Percentiles rank a stretch among this genome's conserved stretches.
phyloP scores from a whole-genome alignment of 306 rosid species.

The Acmispon strigosus region DNA sequence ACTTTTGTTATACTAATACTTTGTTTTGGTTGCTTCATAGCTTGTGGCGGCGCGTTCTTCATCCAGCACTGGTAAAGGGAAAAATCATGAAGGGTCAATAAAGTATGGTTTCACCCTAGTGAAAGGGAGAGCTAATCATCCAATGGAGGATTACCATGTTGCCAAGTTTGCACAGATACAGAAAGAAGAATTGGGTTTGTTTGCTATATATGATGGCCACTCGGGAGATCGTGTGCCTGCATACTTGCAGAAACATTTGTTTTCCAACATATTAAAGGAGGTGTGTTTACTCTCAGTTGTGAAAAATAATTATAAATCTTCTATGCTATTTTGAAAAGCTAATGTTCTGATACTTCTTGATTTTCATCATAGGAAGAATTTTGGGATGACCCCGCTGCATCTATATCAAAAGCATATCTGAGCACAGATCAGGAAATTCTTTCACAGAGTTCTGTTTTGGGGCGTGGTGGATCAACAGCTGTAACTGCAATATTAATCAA shows the following conservation, averaged over 20 bases:
- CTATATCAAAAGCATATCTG: slow-evolving; percentile 75
- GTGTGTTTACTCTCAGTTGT: slow-evolving; percentile 25
- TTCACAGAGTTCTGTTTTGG: slow-evolving; percentile 74
- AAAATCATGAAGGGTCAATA: slow-evolving; percentile 49
- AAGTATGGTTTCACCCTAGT: slow-evolving; percentile 70
- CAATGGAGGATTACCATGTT: slow-evolving; percentile 90
- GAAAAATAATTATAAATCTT: not conserved
- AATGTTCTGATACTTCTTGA: slow-evolving; percentile 11
- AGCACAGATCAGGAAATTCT: slow-evolving; percentile 83
- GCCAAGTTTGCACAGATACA: slow-evolving; percentile 53
- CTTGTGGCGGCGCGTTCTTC: slow-evolving; percentile 44
- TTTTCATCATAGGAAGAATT: slow-evolving; percentile 55
- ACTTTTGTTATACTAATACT: slow-evolving; percentile 14
- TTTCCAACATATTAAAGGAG: slow-evolving; percentile 70
- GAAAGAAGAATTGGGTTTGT: slow-evolving; percentile 68
- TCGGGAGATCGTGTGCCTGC: slow-evolving; percentile 73
- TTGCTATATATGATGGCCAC: slow-evolving; percentile 90
- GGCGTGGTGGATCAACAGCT: slow-evolving; percentile 89
- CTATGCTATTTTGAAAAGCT: not conserved
- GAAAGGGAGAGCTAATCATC: slow-evolving; percentile 81
- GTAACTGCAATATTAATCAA: slow-evolving; percentile 80
- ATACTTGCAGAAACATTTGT: slow-evolving; percentile 73
- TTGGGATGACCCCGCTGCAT: slow-evolving; percentile 58
- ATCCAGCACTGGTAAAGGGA: slow-evolving; percentile 72
- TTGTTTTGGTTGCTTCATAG: slow-evolving; percentile 31